A percentile compares a stretch with the other conserved stretches of the same genome.
phyloP scores from a whole-genome alignment of 2,329 filamentous ascomycete genomes.

The Fusarium pseudonygamai region DNA sequence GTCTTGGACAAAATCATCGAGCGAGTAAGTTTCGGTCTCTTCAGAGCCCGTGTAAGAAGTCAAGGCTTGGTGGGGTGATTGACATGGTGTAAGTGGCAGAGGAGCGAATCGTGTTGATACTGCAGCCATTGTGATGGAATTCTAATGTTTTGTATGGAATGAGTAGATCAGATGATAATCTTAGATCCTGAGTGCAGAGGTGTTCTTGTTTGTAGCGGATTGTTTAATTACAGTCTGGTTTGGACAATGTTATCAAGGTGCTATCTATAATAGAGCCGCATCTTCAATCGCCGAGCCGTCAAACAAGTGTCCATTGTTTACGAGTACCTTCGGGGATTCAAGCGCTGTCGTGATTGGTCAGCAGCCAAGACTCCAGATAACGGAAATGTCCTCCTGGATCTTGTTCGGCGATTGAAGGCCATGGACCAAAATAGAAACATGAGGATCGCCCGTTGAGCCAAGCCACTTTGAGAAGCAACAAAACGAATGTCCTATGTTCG shows the following conservation, averaged over 20 bases:
- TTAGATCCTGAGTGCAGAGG: not conserved
- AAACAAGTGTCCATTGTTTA: no score
- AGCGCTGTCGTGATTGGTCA: not conserved
- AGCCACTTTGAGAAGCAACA: not conserved
- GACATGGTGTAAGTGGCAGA: not conserved
- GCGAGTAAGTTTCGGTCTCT: not conserved
- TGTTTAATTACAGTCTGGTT: not conserved
- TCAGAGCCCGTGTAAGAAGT: not conserved
- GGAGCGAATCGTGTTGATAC: constrained; percentile 4
- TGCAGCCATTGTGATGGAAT: not conserved
- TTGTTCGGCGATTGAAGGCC: not conserved
- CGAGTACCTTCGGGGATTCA: not conserved
- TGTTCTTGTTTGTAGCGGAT: rapidly evolving
- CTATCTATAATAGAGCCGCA: not conserved
- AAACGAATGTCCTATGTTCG: rapidly evolving
- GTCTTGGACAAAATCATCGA: not conserved
- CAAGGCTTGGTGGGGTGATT: not conserved
- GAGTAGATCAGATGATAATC: not conserved
- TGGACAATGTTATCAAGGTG: not conserved
- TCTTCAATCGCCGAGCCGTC: not conserved
- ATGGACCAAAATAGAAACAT: not conserved
- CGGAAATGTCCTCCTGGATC: rapidly evolving
- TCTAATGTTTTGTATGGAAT: no score
- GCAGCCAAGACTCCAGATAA: rapidly evolving
- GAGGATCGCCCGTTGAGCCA: no score